Evolutionary conservation across 352 stramenopile species (phyloP), one percentile per base, ranked within the genome.

Genomic region (Pythium biforme): DNA sequence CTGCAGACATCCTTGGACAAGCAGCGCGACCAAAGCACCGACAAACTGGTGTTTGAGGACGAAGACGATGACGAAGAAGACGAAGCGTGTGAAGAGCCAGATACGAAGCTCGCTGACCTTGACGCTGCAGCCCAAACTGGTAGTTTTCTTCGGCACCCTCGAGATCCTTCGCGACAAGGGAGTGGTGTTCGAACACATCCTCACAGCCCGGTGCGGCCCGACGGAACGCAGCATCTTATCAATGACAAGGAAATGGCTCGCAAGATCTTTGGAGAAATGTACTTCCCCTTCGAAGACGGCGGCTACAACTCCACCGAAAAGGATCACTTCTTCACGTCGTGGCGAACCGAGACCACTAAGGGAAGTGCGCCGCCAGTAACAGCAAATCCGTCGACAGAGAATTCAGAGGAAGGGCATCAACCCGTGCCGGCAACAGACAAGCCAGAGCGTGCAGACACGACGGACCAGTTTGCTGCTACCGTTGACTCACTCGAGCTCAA

Each of bases 211-310:
- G 2, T 47, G 59, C 52, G 60, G 45, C 12, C 53, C 15, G 60
- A 68, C 10, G 39, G 34, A 37, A 22, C 46, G 0, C 50, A 55
- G 6, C 54, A 62, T 26, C 51, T 68, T 20, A 59, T 90, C 4
- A 88, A 77, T n/a, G 84, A 92, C 43, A 92, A 92, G 63, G 86
- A 94, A 66, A 92, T 80, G 76, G 83, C 74, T 1, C 75, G 86
- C 19, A 93, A 92, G 61, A 70, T 92, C 3, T 94, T 94, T 76
- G 86, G 79, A 1, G 86, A 94, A 54, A 92, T 89, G 77, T 93
- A 94, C 34, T 94, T 93, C 26, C 86, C 86, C 8, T 88, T 94
- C 51, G 82, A 94, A 70, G 83, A 93, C 23, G 82, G 86, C 25
- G 86, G 86, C 0, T 92, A 78, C 39, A 54, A 77, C 0, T 90